Percentiles rank a stretch among this genome's conserved stretches.
Conservation (phyloP, 805 yeast species). For the Scheffersomyces amazonensis region DNA sequence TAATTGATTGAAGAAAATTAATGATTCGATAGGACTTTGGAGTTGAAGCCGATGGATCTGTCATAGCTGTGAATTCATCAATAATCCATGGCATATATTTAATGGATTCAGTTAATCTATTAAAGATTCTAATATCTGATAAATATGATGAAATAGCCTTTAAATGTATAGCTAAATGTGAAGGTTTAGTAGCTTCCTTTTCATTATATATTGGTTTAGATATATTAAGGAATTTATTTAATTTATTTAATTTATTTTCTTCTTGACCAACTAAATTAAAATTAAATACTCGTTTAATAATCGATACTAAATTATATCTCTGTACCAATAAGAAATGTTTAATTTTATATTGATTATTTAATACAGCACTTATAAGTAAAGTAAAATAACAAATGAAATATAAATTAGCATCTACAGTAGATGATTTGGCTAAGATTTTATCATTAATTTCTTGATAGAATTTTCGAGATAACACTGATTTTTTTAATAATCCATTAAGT, state of each 20-base stretch:
- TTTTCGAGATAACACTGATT: conserved; percentile 32
- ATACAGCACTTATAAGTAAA: conserved; percentile 30
- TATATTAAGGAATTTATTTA: not conserved
- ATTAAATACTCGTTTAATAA: conserved; percentile 9
- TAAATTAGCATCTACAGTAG: conserved; percentile 36
- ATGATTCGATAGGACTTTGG: conserved; percentile 30
- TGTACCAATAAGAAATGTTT: conserved; percentile 25
- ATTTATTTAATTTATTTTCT: not conserved
- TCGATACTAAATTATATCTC: conserved; percentile 18
- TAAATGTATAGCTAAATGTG: conserved; percentile 29
- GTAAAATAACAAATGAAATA: conserved; percentile 44
- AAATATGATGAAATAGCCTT: conserved; percentile 34
- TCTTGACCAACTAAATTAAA: not conserved
- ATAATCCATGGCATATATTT: conserved; percentile 45
- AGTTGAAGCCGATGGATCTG: conserved; percentile 18
- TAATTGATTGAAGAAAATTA: conserved; percentile 37
- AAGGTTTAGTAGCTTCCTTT: conserved; percentile 7
- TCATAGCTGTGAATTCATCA: conserved; percentile 32
- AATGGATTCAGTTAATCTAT: conserved; percentile 38
- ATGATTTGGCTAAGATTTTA: conserved; percentile 29
- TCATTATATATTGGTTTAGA: conserved; percentile 4
- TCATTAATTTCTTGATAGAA: conserved; percentile 41
- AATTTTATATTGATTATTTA: conserved; percentile 36
- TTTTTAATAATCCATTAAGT: conserved; percentile 25
- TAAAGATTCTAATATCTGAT: conserved; percentile 40